Evolutionary conservation across 1,284 basidiomycete genomes (phyloP).

Genomic region (Retiboletus flavoniger): DNA sequence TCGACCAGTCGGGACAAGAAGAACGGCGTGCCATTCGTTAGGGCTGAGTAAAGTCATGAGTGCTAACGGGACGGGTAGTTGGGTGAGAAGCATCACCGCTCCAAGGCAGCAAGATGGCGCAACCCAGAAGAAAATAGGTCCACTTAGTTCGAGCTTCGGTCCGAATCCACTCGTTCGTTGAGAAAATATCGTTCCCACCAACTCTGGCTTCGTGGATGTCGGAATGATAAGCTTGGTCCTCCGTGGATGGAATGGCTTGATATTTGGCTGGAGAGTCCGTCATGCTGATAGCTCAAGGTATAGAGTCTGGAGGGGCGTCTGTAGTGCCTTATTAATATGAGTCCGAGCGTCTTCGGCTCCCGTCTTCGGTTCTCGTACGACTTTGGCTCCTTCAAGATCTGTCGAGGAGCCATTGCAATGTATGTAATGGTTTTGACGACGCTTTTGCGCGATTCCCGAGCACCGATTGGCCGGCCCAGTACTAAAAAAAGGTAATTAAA

Average conservation of each 20-base stretch:
- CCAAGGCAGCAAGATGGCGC: conserved; percentile 74
- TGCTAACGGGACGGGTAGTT: background rate
- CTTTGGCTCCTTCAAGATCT: no score
- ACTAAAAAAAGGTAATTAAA: no score
- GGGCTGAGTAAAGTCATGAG: conserved; percentile 40
- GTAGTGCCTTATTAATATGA: no score
- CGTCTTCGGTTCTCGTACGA: no score
- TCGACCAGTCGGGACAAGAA: conserved; percentile 63
- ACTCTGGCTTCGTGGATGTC: background rate
- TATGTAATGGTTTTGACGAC: no score
- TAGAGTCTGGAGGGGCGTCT: no score
- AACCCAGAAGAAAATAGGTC: conserved; percentile 70
- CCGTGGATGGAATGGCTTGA: conserved; percentile 21
- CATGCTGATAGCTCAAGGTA: conserved; percentile 6
- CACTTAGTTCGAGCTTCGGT: conserved; percentile 46
- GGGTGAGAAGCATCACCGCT: conserved; percentile 53
- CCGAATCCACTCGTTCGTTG: conserved; percentile 4
- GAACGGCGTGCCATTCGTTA: conserved; percentile 76
- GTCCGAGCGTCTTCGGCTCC: no score
- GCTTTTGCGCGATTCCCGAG: no score
- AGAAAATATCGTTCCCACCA: background rate
- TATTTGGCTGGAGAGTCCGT: conserved; percentile 17
- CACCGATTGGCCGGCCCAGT: no score
- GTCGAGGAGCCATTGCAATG: no score
- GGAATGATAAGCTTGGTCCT: conserved; percentile 8